Base-by-base conservation (phyloP, 768 basidiomycete genomes). In the Lentinula detonsa region DNA sequence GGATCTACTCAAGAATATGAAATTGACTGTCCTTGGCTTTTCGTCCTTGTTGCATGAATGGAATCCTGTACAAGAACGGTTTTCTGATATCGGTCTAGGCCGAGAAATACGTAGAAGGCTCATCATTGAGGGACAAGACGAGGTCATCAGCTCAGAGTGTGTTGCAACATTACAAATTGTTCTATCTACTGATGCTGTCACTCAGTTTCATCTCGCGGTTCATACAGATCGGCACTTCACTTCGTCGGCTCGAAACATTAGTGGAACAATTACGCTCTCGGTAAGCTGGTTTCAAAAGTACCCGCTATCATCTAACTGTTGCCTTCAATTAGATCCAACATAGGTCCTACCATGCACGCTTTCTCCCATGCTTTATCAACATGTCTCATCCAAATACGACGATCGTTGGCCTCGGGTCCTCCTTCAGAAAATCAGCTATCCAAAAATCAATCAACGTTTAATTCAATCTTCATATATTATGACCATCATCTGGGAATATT, bases 31-130 rank as follows among this genome's bases (percentile, higher is more conserved):
- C 5, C 73, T 88, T 35, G 91, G 91, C 46, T 78, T 83, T 4
- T 88, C 91, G 0, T 92, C 91, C 15, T 66, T 75, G 4, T 74
- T 89, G 33, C 82, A 88, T 69, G 72, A 72, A 8, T 94, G 91
- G 91, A 80, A 91, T 68, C 49, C 71, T 1, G 35, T 37, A 2
- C 68, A 67, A 2, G 86, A 91, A 64, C 77, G 74, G 16, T 93
- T 95, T 66, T 69, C 82, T 2, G 81, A 82, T 60, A 67, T 73
- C 10, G 73, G 71, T 3, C 65, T 77, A 0, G 65, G 70, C 15
- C 68, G 74, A 31, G 76, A 72, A 13, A 69, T 74, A 21, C 69
- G 60, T 43, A 71, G 73, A 0, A 65, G 73, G 45, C 62, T 88
- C 5, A 64, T 84, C 28, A 69, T 89, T 4, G 81, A 85, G 58